phyloP scores from a whole-genome alignment of 1,284 basidiomycete genomes.

The Pseudozyma hubeiensis region DNA sequence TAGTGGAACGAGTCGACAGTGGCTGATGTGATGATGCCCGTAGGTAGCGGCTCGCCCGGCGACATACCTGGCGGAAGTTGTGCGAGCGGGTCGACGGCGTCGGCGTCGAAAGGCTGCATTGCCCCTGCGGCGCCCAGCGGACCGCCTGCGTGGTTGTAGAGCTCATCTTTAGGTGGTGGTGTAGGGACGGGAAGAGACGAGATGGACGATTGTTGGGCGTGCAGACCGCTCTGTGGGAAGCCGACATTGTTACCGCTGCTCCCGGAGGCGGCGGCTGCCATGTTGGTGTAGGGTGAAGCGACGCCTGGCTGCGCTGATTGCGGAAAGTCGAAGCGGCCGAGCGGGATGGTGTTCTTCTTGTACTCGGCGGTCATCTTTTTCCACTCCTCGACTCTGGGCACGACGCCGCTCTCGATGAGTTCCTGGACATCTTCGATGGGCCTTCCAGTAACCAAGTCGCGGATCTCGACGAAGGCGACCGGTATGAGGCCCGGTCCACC shows the following conservation, averaged over 20 bases:
- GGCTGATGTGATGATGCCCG: constrained; percentile 85
- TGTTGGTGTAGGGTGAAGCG: constrained; percentile 45
- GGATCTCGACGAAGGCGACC: constrained; percentile 93
- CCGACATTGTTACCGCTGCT: constrained; percentile 29
- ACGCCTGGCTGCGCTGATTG: constrained; percentile 34
- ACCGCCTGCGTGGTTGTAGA: constrained; percentile 30
- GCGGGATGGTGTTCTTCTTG: constrained; percentile 93
- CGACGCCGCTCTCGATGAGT: constrained; percentile 83
- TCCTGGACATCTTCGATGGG: constrained; percentile 76
- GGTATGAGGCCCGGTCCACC: constrained; percentile 97
- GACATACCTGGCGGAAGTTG: constrained; percentile 60
- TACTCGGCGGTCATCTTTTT: constrained; percentile 93
- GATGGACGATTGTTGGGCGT: constrained; percentile 26
- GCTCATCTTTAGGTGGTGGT: constrained; percentile 49
- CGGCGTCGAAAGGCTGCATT: constrained; percentile 18
- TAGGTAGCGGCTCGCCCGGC: constrained; percentile 54
- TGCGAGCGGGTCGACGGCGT: constrained; percentile 37
- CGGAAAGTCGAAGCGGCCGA: constrained; percentile 74
- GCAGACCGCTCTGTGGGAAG: constrained; percentile 14
- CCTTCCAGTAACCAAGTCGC: constrained; percentile 83
- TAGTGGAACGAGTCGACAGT: constrained; percentile 95
- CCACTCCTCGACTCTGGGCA: constrained; percentile 98
- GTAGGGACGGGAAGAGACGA: constrained; percentile 36
- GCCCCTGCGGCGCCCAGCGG: constrained; percentile 24
- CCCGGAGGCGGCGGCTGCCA: constrained; percentile 34